A percentile compares a stretch with the other conserved stretches of the same genome.
These are phyloP conservation scores for Nymphaea thermarum DNA, from an alignment of 164 flowering plant genomes.

Conservation along the genomic window DNA sequence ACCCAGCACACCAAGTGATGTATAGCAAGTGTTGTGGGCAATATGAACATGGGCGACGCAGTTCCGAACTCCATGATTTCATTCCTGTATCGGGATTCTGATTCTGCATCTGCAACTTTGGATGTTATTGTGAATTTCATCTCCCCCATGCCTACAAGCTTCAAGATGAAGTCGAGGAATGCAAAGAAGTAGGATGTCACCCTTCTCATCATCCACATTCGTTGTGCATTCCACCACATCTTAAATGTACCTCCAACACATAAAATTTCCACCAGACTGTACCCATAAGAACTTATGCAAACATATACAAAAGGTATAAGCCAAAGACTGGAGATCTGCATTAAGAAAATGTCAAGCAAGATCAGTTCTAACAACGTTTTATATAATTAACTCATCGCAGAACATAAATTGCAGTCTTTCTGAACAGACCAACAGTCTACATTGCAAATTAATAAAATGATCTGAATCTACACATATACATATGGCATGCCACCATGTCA, in stretches of 20 bases:
- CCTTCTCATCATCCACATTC: slow-evolving; percentile 66
- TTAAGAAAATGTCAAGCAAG: not conserved
- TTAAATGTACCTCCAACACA: slow-evolving; percentile 33
- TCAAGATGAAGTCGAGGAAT: slow-evolving; percentile 27
- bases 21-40: slow-evolving; percentile 45
- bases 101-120: slow-evolving; percentile 47
- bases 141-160: slow-evolving; percentile 25
- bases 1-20: slow-evolving; percentile 35
- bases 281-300: slow-evolving; percentile 13
- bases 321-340: slow-evolving; percentile 60
- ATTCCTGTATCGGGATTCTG: slow-evolving; percentile 25
- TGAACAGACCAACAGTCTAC: too few relatives aligned
- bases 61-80: slow-evolving; percentile 70
- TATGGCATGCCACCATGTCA: not conserved
- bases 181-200: slow-evolving; percentile 47
- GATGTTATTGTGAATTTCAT: slow-evolving; percentile 33
- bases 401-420: not conserved
- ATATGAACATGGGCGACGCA: slow-evolving; percentile 39
- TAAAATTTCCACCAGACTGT: slow-evolving; percentile 31
- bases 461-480: too few relatives aligned
- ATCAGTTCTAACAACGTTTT: not conserved
- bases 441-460: too few relatives aligned
- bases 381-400: not conserved
- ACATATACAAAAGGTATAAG: slow-evolving; percentile 47
- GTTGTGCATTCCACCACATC: slow-evolving; percentile 64